Percentiles rank a stretch among this genome's conserved stretches.
phyloP scores from a whole-genome alignment of 306 rosid species.

The Dicorynia guianensis region DNA sequence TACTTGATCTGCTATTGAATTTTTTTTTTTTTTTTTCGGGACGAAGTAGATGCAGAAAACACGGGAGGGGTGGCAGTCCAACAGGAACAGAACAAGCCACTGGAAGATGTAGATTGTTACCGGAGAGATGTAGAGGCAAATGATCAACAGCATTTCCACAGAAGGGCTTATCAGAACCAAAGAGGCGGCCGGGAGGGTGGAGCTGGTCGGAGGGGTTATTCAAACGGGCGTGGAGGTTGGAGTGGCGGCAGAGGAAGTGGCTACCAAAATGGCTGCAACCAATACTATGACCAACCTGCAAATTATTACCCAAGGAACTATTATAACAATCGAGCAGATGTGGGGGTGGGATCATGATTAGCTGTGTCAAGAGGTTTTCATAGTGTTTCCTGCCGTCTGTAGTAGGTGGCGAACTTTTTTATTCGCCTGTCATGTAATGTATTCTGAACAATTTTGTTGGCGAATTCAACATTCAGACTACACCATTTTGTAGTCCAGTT shows the following conservation, averaged over 20 bases:
- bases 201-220: slow-evolving; percentile 82
- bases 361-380: slow-evolving; percentile 38
- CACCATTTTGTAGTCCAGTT: slow-evolving; percentile 53
- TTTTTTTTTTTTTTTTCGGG: slow-evolving; percentile 59
- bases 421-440: slow-evolving; percentile 50
- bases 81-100: slow-evolving; percentile 57
- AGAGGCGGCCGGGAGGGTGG: slow-evolving; percentile 85
- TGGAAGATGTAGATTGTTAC: slow-evolving; percentile 55
- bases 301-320: slow-evolving; percentile 76
- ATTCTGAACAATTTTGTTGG: slow-evolving; percentile 55
- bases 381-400: slow-evolving; percentile 46
- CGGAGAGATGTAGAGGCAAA: slow-evolving; percentile 71
- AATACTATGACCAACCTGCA: slow-evolving; percentile 84
- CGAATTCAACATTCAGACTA: slow-evolving; percentile 51
- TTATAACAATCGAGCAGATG: slow-evolving; percentile 64
- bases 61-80: slow-evolving; percentile 55
- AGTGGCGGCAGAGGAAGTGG: slow-evolving; percentile 68
- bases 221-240: slow-evolving; percentile 87
- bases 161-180: slow-evolving; percentile 78
- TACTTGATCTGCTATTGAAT: background rate
- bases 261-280: slow-evolving; percentile 81
- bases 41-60: slow-evolving; percentile 58
- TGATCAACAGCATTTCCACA: slow-evolving; percentile 66
- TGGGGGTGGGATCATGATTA: slow-evolving; percentile 74
- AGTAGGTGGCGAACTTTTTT: slow-evolving; percentile 56